phyloP scores from a whole-genome alignment of 1,139 yeast species.

The Zygosaccharomyces sapae region DNA sequence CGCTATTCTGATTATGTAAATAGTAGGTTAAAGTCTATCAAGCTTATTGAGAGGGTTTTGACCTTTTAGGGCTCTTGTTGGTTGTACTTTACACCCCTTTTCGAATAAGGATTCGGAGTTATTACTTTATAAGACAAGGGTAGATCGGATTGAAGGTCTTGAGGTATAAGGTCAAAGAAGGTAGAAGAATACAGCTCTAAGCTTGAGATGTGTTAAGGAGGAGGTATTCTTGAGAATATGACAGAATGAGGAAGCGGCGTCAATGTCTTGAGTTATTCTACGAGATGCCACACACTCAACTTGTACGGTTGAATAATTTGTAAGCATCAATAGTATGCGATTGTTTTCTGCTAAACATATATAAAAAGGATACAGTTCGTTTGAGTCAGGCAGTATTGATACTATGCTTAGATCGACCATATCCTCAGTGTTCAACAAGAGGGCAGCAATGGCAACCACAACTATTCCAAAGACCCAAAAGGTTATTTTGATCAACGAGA shows the following conservation, averaged over 20 bases:
- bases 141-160: not conserved
- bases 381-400: not conserved
- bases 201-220: not conserved
- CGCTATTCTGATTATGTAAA: not conserved
- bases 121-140: not conserved
- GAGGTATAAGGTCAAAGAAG: not conserved
- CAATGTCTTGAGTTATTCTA: not conserved
- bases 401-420: not conserved
- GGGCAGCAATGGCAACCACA: conserved; percentile 1
- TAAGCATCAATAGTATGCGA: not conserved
- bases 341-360: not conserved
- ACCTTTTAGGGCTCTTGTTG: not conserved
- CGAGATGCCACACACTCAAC: not conserved
- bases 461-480: conserved; percentile 54
- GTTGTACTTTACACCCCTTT: conserved; percentile 2
- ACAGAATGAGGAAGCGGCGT: not conserved
- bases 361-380: not conserved
- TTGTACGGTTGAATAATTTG: not conserved
- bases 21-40: not conserved
- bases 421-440: not conserved
- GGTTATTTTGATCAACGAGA: conserved; percentile 52
- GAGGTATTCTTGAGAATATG: too few species aligned
- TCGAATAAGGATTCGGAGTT: not conserved
- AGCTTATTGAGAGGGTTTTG: not conserved
- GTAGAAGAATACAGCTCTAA: not conserved